A percentile compares a stretch with the other conserved stretches of the same genome.
Conservation (phyloP, 768 basidiomycete species). For the Hygrophoropsis aurantiaca region DNA sequence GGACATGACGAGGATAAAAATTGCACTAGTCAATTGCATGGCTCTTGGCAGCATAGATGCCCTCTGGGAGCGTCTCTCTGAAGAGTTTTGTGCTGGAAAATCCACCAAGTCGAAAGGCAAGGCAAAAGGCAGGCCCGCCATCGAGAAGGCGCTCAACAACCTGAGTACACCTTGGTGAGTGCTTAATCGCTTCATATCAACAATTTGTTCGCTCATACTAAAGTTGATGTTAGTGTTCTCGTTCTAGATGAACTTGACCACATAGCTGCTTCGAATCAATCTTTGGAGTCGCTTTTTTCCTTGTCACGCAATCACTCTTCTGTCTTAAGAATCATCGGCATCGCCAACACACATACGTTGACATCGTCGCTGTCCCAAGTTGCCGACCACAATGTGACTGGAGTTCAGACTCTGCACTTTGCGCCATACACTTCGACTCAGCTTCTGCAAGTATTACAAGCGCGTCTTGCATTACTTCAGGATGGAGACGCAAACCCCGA, state of each 20-base stretch:
- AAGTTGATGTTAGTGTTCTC: constrained; percentile 51
- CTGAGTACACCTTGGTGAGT: constrained; percentile 53
- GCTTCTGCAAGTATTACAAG: constrained; percentile 65
- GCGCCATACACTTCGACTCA: constrained; percentile 74
- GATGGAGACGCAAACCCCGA: constrained; percentile 20
- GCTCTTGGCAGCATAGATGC: constrained; percentile 63
- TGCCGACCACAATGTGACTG: constrained; percentile 33
- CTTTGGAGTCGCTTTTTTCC: constrained; percentile 64
- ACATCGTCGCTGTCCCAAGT: constrained; percentile 49
- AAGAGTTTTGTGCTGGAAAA: constrained; percentile 44
- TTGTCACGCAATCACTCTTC: constrained; percentile 56
- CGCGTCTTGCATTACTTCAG: constrained; percentile 58
- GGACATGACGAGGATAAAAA: constrained; percentile 39
- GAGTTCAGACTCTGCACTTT: constrained; percentile 72
- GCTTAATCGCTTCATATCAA: background rate
- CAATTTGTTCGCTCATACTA: constrained; percentile 8
- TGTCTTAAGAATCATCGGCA: constrained; percentile 71
- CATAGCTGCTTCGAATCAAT: constrained; percentile 59
- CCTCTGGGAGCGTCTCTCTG: constrained; percentile 68
- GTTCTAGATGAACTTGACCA: constrained; percentile 89
- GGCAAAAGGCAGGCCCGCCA: constrained; percentile 45
- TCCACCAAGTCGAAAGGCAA: constrained; percentile 35
- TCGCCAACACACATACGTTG: constrained; percentile 88
- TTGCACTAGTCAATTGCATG: constrained; percentile 79
- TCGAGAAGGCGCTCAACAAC: constrained; percentile 45